Evolutionary conservation across 2,329 filamentous ascomycete species (phyloP).

Genomic region (Cadophora luteo-olivacea): DNA sequence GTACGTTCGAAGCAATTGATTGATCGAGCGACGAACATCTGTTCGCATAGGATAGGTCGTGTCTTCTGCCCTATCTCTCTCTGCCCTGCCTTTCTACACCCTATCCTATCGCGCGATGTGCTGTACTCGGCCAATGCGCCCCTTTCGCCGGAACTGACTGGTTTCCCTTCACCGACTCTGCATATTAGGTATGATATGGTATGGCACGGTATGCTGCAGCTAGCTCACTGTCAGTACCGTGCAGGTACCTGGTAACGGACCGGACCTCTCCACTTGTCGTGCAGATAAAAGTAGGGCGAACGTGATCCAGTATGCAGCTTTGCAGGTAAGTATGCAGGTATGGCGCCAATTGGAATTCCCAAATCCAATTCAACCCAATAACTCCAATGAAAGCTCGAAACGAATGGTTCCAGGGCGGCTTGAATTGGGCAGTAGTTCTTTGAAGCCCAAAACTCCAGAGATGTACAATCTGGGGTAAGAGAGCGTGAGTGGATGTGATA

Average conservation of each 20-base stretch:
- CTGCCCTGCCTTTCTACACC: neutral
- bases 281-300: conserved; percentile 24
- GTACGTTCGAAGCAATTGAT: neutral
- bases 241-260: conserved; percentile 16
- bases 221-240: conserved; percentile 6
- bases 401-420: neutral
- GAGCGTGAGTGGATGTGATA: too few species aligned
- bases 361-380: neutral
- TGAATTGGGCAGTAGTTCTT: neutral
- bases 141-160: neutral
- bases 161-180: conserved; percentile 24
- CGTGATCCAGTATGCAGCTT: conserved; percentile 5
- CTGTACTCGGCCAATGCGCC: conserved; percentile 24
- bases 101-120: conserved; percentile 10
- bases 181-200: neutral
- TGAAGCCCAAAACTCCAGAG: neutral
- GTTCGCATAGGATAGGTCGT: conserved; percentile 34
- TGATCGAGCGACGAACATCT: conserved; percentile 33
- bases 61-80: neutral
- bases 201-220: conserved; percentile 21
- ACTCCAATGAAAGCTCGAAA: neutral
- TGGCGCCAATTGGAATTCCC: conserved; percentile 14
- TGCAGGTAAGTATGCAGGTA: neutral
- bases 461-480: neutral
- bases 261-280: neutral